Conservation (phyloP, 2,329 filamentous ascomycete genomes). For the Biscogniauxia marginata region DNA sequence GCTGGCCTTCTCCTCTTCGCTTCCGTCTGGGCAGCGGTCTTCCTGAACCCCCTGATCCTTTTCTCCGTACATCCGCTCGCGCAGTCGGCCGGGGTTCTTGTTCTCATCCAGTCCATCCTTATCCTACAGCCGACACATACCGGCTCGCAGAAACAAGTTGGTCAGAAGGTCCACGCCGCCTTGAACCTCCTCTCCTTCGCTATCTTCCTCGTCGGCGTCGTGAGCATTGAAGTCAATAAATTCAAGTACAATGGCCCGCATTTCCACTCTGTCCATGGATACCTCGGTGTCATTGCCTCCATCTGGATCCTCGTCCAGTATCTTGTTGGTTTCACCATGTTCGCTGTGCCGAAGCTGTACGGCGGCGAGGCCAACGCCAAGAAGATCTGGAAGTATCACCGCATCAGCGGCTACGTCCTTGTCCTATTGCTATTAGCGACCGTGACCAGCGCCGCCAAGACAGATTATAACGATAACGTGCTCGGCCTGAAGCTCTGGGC, state of each 20-base stretch:
- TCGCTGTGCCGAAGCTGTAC: conserved; percentile 70
- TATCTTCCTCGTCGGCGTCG: conserved; percentile 61
- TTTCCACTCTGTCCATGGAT: conserved; percentile 78
- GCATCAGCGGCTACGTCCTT: conserved; percentile 71
- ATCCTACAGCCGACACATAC: conserved; percentile 86
- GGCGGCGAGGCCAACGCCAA: conserved; percentile 79
- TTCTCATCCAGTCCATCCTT: conserved; percentile 77
- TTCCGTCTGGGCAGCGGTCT: conserved; percentile 75
- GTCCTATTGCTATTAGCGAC: conserved; percentile 71
- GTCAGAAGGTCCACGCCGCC: conserved; percentile 62
- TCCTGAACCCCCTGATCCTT: conserved; percentile 68
- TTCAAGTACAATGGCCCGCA: conserved; percentile 63
- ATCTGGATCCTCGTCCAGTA: conserved; percentile 71
- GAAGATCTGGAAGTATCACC: conserved; percentile 86
- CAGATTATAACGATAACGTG: conserved; percentile 67
- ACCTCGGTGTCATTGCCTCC: conserved; percentile 76
- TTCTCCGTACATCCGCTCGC: conserved; percentile 87
- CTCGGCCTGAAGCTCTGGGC: conserved; percentile 76
- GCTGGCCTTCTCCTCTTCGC: conserved; percentile 73
- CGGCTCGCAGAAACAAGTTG: conserved; percentile 65
- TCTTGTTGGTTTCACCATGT: conserved; percentile 78
- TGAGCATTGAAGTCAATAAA: conserved; percentile 84
- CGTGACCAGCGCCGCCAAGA: conserved; percentile 72
- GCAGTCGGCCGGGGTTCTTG: conserved; percentile 64
- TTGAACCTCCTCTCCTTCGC: conserved; percentile 67